These are phyloP conservation scores for Wickerhamomyces alni DNA, from an alignment of 805 yeast species.

Conservation along the genomic window DNA sequence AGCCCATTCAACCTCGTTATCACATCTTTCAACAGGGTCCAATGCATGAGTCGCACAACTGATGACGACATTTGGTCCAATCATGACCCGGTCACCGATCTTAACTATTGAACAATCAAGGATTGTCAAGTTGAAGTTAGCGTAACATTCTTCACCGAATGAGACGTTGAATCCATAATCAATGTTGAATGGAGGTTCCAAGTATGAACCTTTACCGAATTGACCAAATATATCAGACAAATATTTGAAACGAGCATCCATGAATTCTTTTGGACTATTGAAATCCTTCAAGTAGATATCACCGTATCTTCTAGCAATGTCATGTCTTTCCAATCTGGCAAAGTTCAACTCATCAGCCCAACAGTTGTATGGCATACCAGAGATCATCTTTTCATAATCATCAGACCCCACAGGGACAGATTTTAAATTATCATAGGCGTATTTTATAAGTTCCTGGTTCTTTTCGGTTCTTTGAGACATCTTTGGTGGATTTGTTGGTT, in stretches of 20 bases:
- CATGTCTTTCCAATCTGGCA: conserved; percentile 23
- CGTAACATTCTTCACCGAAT: conserved; percentile 53
- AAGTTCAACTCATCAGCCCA: conserved; percentile 21
- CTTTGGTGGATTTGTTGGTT: neutral
- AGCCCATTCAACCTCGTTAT: conserved; percentile 41
- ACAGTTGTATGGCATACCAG: conserved; percentile 40
- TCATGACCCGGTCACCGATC: conserved; percentile 52
- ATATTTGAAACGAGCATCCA: conserved; percentile 31
- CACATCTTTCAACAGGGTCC: conserved; percentile 38
- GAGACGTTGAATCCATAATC: conserved; percentile 63
- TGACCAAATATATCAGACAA: conserved; percentile 43
- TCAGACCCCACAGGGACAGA: conserved; percentile 20
- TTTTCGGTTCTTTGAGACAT: conserved; percentile 25
- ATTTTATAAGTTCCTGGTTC: conserved; percentile 16
- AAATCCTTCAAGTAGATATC: conserved; percentile 22
- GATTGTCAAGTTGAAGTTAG: conserved; percentile 48
- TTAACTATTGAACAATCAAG: conserved; percentile 56
- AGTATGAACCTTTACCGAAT: conserved; percentile 30
- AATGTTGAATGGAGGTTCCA: conserved; percentile 56
- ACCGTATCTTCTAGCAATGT: conserved; percentile 23
- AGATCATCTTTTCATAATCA: conserved; percentile 52
- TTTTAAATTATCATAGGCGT: conserved; percentile 16
- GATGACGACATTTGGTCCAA: conserved; percentile 60
- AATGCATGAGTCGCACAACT: conserved; percentile 62
- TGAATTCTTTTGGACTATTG: conserved; percentile 21